These are phyloP conservation scores for Leishmania amazonensis DNA, from an alignment of 208 protist genomes.

Conservation along the genomic window DNA sequence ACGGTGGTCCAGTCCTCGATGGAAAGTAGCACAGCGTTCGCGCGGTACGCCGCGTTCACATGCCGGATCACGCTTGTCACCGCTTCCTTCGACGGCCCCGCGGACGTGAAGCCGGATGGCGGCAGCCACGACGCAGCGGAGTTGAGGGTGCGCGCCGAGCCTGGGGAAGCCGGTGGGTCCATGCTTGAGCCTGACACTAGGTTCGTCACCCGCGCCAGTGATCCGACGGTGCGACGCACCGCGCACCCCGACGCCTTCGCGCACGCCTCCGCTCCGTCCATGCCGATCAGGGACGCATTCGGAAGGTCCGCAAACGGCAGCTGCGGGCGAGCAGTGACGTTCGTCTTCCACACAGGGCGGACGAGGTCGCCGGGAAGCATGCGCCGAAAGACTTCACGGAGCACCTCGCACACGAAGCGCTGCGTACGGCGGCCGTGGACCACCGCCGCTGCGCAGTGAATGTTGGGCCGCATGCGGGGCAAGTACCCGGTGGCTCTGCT, in stretches of 20 bases:
- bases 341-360: slow-evolving; percentile 2
- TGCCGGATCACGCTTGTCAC: slow-evolving; percentile 5
- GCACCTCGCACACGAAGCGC: slow-evolving; percentile 10
- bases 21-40: slow-evolving; percentile 1
- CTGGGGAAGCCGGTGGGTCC: too few species aligned
- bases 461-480: slow-evolving; percentile 7
- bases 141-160: background rate
- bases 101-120: background rate
- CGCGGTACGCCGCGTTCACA: slow-evolving; percentile 18
- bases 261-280: background rate
- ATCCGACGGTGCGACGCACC: background rate
- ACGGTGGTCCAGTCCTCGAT: slow-evolving; percentile 16
- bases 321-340: background rate
- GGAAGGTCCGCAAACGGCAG: background rate
- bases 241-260: background rate
- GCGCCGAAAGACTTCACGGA: slow-evolving; percentile 18
- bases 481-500: background rate
- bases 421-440: slow-evolving; percentile 6
- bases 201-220: background rate
- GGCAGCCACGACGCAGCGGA: background rate
- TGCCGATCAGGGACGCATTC: background rate
- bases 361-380: slow-evolving; percentile 20
- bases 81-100: background rate
- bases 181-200: background rate
- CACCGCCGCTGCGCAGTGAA: slow-evolving; percentile 7